phyloP scores from a whole-genome alignment of 768 basidiomycete species.

The Hemileccinum rubropunctum region DNA sequence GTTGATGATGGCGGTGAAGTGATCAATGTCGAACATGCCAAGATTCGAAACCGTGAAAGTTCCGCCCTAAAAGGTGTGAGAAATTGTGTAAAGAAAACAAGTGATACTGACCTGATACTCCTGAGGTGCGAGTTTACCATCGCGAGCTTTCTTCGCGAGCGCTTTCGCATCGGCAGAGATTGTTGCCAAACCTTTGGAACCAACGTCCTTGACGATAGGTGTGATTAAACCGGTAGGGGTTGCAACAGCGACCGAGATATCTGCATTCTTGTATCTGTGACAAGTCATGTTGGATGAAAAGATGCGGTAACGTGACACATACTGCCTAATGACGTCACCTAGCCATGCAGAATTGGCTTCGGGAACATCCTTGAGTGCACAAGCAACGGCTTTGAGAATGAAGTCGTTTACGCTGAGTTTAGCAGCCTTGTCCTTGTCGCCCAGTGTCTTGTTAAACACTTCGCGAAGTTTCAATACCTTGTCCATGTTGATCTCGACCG shows the following conservation, averaged over 20 bases:
- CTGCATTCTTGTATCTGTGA: slow-evolving; percentile 88
- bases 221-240: slow-evolving; percentile 96
- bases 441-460: slow-evolving; percentile 89
- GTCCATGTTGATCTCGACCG: slow-evolving; percentile 95
- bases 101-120: slow-evolving; percentile 81
- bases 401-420: slow-evolving; percentile 99
- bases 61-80: slow-evolving; percentile 61
- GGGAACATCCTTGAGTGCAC: slow-evolving; percentile 91
- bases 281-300: background rate
- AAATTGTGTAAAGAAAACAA: background rate
- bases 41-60: slow-evolving; percentile 99
- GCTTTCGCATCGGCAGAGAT: slow-evolving; percentile 92
- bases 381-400: slow-evolving; percentile 90
- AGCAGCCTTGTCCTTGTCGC: slow-evolving; percentile 83
- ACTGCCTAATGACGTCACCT: slow-evolving; percentile 94
- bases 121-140: slow-evolving; percentile 90
- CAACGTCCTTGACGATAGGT: slow-evolving; percentile 93
- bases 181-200: slow-evolving; percentile 86
- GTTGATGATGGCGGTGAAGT: slow-evolving; percentile 99
- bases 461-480: slow-evolving; percentile 90
- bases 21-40: slow-evolving; percentile 93
- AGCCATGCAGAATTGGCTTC: slow-evolving; percentile 99
- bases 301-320: slow-evolving; percentile 31
- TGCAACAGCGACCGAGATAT: slow-evolving; percentile 96
- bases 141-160: slow-evolving; percentile 93